Percentiles rank a stretch among this genome's conserved stretches.
Evolutionary conservation across 2,329 filamentous ascomycete species (phyloP).

Genomic region (Pseudogymnoascus sp.): DNA sequence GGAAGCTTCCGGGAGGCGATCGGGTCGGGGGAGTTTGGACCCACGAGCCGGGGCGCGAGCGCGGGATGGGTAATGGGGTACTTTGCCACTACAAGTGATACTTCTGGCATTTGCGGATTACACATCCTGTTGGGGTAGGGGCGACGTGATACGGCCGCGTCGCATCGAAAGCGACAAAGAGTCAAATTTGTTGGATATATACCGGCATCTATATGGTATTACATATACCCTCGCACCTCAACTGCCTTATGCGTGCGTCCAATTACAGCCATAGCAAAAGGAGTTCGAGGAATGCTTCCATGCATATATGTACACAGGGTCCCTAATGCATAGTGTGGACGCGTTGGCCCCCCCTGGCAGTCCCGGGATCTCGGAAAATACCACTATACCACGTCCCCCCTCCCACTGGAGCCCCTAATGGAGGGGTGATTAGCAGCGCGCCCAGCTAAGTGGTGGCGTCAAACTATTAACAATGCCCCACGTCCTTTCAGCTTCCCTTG

Average conservation of each 20-base stretch:
- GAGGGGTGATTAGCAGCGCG: background rate
- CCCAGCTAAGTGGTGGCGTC: background rate
- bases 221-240: background rate
- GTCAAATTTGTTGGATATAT: background rate
- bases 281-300: background rate
- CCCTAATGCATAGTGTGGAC: conserved; percentile 4
- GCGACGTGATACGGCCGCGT: background rate
- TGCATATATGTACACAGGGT: conserved; percentile 10
- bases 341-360: background rate
- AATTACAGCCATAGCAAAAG: background rate
- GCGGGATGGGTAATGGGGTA: conserved; percentile 9
- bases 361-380: background rate
- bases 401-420: background rate
- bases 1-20: background rate
- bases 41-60: conserved; percentile 10
- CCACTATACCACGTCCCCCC: background rate
- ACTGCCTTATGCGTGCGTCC: background rate
- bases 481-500: background rate
- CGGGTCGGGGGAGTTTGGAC: conserved; percentile 1
- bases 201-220: background rate
- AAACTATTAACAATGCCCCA: background rate
- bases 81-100: background rate
- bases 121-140: background rate
- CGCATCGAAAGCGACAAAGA: background rate
- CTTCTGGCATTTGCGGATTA: background rate